phyloP scores from a whole-genome alignment of 441 rosid genomes.

The Eutrema salsugineum region DNA sequence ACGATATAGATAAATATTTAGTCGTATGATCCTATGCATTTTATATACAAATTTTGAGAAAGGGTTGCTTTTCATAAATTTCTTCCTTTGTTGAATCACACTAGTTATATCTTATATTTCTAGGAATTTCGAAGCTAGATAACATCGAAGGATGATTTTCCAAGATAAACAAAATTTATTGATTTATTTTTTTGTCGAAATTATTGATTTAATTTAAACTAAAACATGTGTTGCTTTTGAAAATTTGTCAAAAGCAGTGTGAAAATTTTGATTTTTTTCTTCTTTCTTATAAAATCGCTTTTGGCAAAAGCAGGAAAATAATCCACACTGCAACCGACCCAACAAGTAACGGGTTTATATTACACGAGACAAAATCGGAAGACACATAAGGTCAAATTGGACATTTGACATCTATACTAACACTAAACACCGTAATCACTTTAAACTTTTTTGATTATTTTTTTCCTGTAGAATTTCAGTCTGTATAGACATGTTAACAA shows the following conservation, averaged over 20 bases:
- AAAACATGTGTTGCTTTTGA: constrained; percentile 13
- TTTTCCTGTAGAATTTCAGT: not conserved
- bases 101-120: not conserved
- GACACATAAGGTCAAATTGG: not conserved
- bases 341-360: constrained; percentile 20
- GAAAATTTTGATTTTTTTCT: constrained; percentile 20
- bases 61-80: not conserved
- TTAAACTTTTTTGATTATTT: too few species aligned
- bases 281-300: constrained; percentile 12
- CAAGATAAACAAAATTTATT: not conserved
- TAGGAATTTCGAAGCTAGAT: too few species aligned
- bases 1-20: too few species aligned
- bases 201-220: not conserved
- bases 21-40: too few species aligned
- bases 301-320: constrained; percentile 25
- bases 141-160: not conserved
- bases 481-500: not conserved
- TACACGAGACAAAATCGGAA: constrained; percentile 22
- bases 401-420: not conserved
- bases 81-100: not conserved
- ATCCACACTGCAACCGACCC: constrained; percentile 28
- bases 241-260: constrained; percentile 30
- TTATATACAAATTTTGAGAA: too few species aligned
- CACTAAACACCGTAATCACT: not conserved
- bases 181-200: too few species aligned